phyloP scores from a whole-genome alignment of 1,139 yeast genomes.

The Zygosaccharomyces sapae region DNA sequence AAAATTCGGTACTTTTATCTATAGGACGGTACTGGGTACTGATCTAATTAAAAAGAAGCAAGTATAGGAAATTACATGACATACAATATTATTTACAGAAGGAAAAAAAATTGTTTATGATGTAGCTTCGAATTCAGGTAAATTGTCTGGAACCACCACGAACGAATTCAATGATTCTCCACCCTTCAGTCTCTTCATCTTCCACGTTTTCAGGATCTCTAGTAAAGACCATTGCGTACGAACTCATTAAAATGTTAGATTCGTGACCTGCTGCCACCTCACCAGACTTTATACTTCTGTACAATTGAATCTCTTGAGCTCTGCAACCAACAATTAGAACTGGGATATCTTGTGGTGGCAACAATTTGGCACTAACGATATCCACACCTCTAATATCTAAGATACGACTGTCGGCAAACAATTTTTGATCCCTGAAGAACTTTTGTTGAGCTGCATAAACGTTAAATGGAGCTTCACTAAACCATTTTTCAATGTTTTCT shows the following conservation, averaged over 20 bases:
- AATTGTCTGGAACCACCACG: slow-evolving; percentile 90
- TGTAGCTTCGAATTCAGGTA: slow-evolving; percentile 44
- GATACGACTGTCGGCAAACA: slow-evolving; percentile 86
- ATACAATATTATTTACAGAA: slow-evolving; percentile 11
- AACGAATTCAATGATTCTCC: slow-evolving; percentile 94
- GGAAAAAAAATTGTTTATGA: background rate
- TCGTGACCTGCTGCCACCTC: slow-evolving; percentile 96
- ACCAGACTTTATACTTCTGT: slow-evolving; percentile 85
- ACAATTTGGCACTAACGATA: slow-evolving; percentile 78
- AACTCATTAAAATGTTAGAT: slow-evolving; percentile 85
- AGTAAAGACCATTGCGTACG: slow-evolving; percentile 94
- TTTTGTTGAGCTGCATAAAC: slow-evolving; percentile 94
- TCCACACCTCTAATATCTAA: slow-evolving; percentile 95
- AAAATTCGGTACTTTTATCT: slow-evolving; percentile 17
- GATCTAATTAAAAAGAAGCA: slow-evolving; percentile 13
- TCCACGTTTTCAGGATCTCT: slow-evolving; percentile 89
- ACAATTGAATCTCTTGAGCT: slow-evolving; percentile 92
- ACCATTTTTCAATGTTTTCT: slow-evolving; percentile 80
- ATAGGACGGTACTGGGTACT: slow-evolving; percentile 17
- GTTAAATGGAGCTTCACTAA: slow-evolving; percentile 94
- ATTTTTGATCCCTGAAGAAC: slow-evolving; percentile 86
- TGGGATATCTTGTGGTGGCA: slow-evolving; percentile 93
- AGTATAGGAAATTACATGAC: slow-evolving; percentile 4
- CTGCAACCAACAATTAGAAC: slow-evolving; percentile 92
- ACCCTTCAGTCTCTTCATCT: slow-evolving; percentile 89